Base-by-base conservation (phyloP, 2,329 filamentous ascomycete species). In the Fusarium musae region DNA sequence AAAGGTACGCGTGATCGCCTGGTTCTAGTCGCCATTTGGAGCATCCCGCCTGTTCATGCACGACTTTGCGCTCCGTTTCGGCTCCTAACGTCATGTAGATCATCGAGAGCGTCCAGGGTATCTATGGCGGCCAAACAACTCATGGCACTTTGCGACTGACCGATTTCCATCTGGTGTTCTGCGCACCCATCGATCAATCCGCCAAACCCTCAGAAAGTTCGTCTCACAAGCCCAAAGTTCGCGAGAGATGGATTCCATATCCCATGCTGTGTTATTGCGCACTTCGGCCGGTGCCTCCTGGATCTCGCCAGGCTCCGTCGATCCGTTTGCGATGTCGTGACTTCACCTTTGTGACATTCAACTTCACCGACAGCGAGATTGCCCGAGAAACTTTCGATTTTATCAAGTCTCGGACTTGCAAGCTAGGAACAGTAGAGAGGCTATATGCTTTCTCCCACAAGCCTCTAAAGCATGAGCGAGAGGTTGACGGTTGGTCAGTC, bases 201-300 rank as follows among this genome's bases (percentile, higher is more conserved):
- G 65, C 53, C 42, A 68, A 53, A 58, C 61, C 78, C 21, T 37
- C 76, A 28, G n/a, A 58, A 67, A 53, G 73, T 78, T 34, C 46
- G 69, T 16, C 57, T 72, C n/a, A 63, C 71, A 23, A 80, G 17
- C 79, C 81, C 9, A 83, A 80, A 69, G 77, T 78, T 57, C 83
- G 91, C 80, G 93, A 97, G 82, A 90, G 93, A 79, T 99, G 96
- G 93, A 94, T 98, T 62, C 95, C 96, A 21, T 99, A 95, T 82
- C 95, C 96, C 30, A 95, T 98, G 83, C 94, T 99, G 78, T 90
- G 90, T 44, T 90, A 92, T 78, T 97, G 95, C 83, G 90, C 89
- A 30, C 90, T 96, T 74, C 90, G 94, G 67, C 93, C 94, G 34
- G 91, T 92, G 52, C 92, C 93, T 23, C 87, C 90, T 11, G 86